Evolutionary conservation across 2,329 filamentous ascomycete genomes (phyloP), one percentile per base, ranked within the genome.

Genomic region (Alternaria sp.): DNA sequence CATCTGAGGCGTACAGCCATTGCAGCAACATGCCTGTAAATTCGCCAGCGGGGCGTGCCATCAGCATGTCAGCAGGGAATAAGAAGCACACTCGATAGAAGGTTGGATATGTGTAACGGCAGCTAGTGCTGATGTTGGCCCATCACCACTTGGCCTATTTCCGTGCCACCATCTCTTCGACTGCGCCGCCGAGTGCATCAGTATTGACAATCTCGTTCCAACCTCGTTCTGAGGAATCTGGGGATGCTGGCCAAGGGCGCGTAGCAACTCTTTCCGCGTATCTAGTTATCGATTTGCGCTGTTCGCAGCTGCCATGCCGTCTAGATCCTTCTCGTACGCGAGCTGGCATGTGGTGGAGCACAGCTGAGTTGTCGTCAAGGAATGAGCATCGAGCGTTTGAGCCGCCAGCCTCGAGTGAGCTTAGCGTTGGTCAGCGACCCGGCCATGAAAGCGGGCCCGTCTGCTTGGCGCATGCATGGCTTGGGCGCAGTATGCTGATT

Each of bases 321-420:
- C 53, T 57, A 61, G 45, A 44, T 47, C 41, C 26, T 45, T 45
- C 33, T 21, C 25, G 43, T 18, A 47, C 46, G 12, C 47, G 26
- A 58, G 54, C 37, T 45, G 59, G 46, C 33, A 47, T 30, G 12
- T 47, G 12, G 37, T 61, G 60, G 59, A 37, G 37, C 49, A 28
- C 37, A 50, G 62, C 62, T 61, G 58, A 49, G 58, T 55, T 64
- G 58, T 54, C 44, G 55, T 58, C 58, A 33, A 30, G 58, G 37
- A 51, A 51, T 64, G 58, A 57, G 54, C 53, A 43, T 61, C 26
- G 20, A 54, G 56, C 15, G 9, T 51, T 43, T 43, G 46, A 56
- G 33, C 18, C 58, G 25, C 61, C 44, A 61, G 30, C 28, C 58
- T 41, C 25, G 28, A 55, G 41, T 41, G 15, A 55, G 53, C 23